Evolutionary conservation across 768 basidiomycete species (phyloP).

Genomic region (Auricularia sp.): DNA sequence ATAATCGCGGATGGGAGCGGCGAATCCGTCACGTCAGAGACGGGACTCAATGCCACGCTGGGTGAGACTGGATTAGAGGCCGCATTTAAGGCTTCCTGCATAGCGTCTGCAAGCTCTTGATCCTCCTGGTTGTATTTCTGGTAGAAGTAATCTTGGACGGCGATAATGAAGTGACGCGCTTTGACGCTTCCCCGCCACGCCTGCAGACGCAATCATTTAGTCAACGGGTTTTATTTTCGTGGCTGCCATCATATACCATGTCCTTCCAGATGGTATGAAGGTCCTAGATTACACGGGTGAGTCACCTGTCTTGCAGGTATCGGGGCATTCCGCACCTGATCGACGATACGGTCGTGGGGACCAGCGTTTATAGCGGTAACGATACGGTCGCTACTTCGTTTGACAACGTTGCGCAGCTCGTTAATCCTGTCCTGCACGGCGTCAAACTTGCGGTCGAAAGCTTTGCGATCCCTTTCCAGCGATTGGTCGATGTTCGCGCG

Average conservation of each 20-base stretch:
- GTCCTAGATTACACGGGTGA: conserved; percentile 24
- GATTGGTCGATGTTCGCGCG: conserved; percentile 18
- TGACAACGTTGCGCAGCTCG: conserved; percentile 20
- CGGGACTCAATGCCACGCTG: not conserved
- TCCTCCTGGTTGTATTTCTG: conserved; percentile 11
- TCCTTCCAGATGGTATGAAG: conserved; percentile 42
- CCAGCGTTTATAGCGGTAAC: conserved; percentile 32
- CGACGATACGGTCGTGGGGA: conserved; percentile 35
- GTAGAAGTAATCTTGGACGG: conserved; percentile 28
- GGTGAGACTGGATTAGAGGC: not conserved
- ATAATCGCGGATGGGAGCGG: not conserved
- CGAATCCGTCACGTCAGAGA: not conserved
- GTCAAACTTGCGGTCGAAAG: conserved; percentile 39
- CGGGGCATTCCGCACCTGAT: conserved; percentile 22
- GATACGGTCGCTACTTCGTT: conserved; percentile 29
- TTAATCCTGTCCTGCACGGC: conserved; percentile 33
- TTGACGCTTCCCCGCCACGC: conserved; percentile 46
- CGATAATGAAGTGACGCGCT: conserved; percentile 39
- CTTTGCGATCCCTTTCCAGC: conserved; percentile 29
- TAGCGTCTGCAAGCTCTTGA: not conserved
- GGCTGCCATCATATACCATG: conserved; percentile 27
- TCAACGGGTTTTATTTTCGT: too few species aligned
- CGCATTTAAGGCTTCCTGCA: not conserved
- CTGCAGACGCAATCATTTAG: conserved; percentile 15
- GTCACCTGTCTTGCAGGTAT: too few species aligned